Conservation (phyloP, 495 filamentous ascomycete genomes). For the Podospora pseudopauciseta region DNA sequence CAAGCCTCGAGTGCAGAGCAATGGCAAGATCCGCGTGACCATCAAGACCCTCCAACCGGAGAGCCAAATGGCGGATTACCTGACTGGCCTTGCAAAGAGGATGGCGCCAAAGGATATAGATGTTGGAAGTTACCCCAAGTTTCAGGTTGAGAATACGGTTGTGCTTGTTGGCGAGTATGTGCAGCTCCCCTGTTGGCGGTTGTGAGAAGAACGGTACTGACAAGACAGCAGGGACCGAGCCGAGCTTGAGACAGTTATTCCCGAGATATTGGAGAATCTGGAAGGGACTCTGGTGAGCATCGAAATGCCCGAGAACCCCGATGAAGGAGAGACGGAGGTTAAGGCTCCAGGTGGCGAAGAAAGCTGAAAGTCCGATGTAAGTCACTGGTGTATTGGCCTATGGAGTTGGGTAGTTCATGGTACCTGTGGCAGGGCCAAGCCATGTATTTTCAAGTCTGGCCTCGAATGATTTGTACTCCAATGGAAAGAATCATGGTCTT, state of each 20-base stretch:
- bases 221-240: constrained; percentile 38
- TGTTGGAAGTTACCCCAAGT: constrained; percentile 94
- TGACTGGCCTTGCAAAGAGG: constrained; percentile 71
- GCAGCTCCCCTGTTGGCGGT: background rate
- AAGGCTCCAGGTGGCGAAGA: background rate
- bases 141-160: constrained; percentile 82
- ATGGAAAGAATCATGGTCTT: no score
- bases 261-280: constrained; percentile 48
- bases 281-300: constrained; percentile 39
- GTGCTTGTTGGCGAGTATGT: constrained; percentile 73
- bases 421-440: no score
- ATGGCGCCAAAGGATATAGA: constrained; percentile 74
- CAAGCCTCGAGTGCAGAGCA: constrained; percentile 65
- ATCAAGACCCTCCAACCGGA: constrained; percentile 85
- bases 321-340: constrained; percentile 10
- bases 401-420: no score
- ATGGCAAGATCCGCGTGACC: constrained; percentile 69
- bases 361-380: background rate
- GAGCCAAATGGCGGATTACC: constrained; percentile 74
- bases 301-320: constrained; percentile 18
- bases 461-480: no score
- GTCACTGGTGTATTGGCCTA: no score
- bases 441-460: no score
- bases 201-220: constrained; percentile 6
- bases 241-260: constrained; percentile 49